Evolutionary conservation across 768 basidiomycete genomes (phyloP), one percentile per base, ranked within the genome.

Genomic region (Amanita phalloides): DNA sequence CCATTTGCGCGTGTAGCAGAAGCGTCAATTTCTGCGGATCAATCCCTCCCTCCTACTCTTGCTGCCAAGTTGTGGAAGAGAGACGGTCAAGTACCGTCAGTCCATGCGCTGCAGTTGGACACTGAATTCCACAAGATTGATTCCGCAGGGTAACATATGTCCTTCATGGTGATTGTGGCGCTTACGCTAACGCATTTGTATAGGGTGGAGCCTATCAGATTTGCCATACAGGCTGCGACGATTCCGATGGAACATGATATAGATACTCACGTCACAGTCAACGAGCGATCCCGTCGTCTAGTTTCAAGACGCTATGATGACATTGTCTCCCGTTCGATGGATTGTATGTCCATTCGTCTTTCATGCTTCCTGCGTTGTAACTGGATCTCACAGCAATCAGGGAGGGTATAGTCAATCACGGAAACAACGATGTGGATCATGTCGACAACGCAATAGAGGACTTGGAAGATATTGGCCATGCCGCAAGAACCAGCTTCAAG

Each of bases 11-110:
- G 60, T 14, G 56, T 74, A 37, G 66, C 64, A 4, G 57, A 57
- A 10, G 63, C 66, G 2, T 68, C 65, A 63, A 58, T 64, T 23
- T 60, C 68, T 3, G 57, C 64, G 6, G 63, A 74, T 50, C 73
- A 73, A 55, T 64, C 65, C 0, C 58, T 71, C 11, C 68, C 70
- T 0, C 30, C 54, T 1, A 26, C 53, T 21, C 51, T 68, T 11
- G 58, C 56, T 0, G 45, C 49, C 33, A 49, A 56, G n/a, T 49
- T 68, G 33, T 51, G 57, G 9, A 62, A 64, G 14, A 57, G 66
- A 11, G 62, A 61, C 49, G 64, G 58, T 17, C 44, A 49, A 11
- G 23, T 41, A 1, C 60, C 64, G n/a, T 58, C 61, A 23, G 68
- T 71, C 17, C 61, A 65, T 33, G 66, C 62, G 4, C 56, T 74